Conservation (phyloP, 371 early-diverging fungal species). For the Mucor velutinosus region DNA sequence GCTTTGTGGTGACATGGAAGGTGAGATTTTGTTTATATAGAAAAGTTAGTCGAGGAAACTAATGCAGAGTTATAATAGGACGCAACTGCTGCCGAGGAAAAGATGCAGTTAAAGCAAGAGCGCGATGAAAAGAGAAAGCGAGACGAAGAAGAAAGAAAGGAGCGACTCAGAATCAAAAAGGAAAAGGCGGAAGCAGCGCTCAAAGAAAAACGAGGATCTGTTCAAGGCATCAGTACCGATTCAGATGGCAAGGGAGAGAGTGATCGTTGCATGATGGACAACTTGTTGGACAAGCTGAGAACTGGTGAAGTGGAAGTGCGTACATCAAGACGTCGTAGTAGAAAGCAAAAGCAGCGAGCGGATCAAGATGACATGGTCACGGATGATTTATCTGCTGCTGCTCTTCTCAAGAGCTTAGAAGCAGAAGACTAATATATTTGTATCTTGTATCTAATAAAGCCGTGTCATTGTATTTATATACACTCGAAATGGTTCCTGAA, state of each 20-base stretch:
- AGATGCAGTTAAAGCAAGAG: conserved; percentile 36
- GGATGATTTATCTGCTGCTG: conserved; percentile 19
- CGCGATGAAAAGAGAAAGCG: conserved; percentile 40
- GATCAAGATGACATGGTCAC: not conserved
- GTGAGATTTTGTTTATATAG: conserved; percentile 2
- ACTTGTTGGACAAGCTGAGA: conserved; percentile 33
- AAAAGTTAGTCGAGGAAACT: not conserved
- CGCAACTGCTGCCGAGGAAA: conserved; percentile 44
- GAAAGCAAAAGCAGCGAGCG: conserved; percentile 5
- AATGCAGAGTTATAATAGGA: conserved; percentile 20
- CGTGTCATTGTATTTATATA: too few relatives aligned
- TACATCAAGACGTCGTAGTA: conserved; percentile 23
- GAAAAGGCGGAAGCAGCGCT: conserved; percentile 29
- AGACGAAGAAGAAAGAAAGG: conserved; percentile 41
- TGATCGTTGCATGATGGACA: conserved; percentile 39
- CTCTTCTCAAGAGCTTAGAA: conserved; percentile 22
- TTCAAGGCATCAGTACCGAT: conserved; percentile 25
- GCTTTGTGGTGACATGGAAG: conserved; percentile 33
- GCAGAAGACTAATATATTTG: conserved; percentile 10
- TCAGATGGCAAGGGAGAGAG: conserved; percentile 21
- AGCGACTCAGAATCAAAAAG: conserved; percentile 27
- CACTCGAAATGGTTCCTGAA: too few relatives aligned
- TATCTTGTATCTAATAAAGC: too few relatives aligned
- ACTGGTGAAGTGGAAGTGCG: conserved; percentile 32
- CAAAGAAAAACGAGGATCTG: conserved; percentile 19